These are phyloP conservation scores for Malus hybrid DNA, from an alignment of 331 rosid species.

Conservation along the genomic window DNA sequence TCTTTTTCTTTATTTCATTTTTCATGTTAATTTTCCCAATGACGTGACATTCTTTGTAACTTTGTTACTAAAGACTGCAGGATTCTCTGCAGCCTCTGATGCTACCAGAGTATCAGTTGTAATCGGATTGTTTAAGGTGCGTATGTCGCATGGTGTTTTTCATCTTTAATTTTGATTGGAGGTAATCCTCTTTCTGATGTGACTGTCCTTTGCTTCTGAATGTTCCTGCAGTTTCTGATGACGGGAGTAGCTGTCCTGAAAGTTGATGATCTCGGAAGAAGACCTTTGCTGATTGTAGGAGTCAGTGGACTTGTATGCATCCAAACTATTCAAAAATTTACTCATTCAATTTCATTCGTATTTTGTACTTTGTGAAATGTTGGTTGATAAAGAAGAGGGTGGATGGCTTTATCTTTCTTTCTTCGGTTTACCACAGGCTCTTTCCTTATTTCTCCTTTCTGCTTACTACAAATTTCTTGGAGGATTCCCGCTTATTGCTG, in stretches of 20 bases:
- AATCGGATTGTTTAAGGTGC: slow-evolving; percentile 87
- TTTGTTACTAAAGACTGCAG: slow-evolving; percentile 64
- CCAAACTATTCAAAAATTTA: slow-evolving; percentile 2
- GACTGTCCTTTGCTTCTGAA: slow-evolving; percentile 12
- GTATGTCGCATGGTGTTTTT: not conserved
- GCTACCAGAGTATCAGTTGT: slow-evolving; percentile 92
- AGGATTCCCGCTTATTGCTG: slow-evolving; percentile 74
- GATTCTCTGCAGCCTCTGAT: slow-evolving; percentile 92
- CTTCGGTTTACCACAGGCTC: slow-evolving; percentile 36
- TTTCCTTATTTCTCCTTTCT: slow-evolving; percentile 76
- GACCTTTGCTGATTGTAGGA: slow-evolving; percentile 81
- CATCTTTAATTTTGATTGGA: not conserved
- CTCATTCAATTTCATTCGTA: not conserved
- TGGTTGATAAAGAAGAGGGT: not conserved
- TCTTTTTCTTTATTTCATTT: not conserved
- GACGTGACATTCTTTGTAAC: slow-evolving; percentile 4
- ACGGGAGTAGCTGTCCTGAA: slow-evolving; percentile 80
- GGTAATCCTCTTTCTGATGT: slow-evolving; percentile 1
- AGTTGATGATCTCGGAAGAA: slow-evolving; percentile 95
- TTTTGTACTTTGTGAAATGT: not conserved
- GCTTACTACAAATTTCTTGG: slow-evolving; percentile 87
- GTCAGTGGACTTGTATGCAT: slow-evolving; percentile 86
- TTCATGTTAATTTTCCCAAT: slow-evolving; percentile 19
- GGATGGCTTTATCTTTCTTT: slow-evolving; percentile 17
- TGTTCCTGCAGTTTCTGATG: slow-evolving; percentile 61